These are phyloP conservation scores for Prunus fruticosa DNA, from an alignment of 306 rosid species.

Conservation along the genomic window DNA sequence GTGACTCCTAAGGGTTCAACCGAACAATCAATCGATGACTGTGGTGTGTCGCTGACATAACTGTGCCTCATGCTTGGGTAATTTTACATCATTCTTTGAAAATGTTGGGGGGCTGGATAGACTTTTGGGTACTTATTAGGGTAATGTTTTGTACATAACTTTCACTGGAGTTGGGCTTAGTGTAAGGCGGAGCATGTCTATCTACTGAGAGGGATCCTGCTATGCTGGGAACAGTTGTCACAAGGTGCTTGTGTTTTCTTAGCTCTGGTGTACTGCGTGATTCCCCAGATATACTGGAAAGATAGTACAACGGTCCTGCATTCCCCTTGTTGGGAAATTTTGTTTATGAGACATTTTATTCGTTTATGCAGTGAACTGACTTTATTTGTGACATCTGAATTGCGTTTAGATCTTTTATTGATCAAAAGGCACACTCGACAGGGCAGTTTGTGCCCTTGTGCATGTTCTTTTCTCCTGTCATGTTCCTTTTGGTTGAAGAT, in stretches of 20 bases:
- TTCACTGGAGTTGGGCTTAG: constrained; percentile 45
- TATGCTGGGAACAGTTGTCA: constrained; percentile 27
- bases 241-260: constrained; percentile 32
- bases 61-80: constrained; percentile 41
- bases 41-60: constrained; percentile 35
- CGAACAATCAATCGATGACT: constrained; percentile 39
- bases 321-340: constrained; percentile 55
- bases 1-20: constrained; percentile 45
- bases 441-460: constrained; percentile 7
- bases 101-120: constrained; percentile 43
- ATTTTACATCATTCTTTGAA: constrained; percentile 55
- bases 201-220: constrained; percentile 24
- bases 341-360: constrained; percentile 49
- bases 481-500: neutral
- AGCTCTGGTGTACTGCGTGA: constrained; percentile 32
- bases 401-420: constrained; percentile 35
- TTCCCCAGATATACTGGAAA: constrained; percentile 34
- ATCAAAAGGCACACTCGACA: constrained; percentile 13
- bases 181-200: constrained; percentile 34
- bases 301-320: constrained; percentile 30
- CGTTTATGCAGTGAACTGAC: constrained; percentile 26
- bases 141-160: constrained; percentile 62
- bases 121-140: constrained; percentile 50
- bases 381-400: constrained; percentile 41
- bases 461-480: neutral